Percentiles rank a stretch among this genome's conserved stretches.
Conservation (phyloP, 495 filamentous ascomycete species). For the Acidiella bohemica region DNA sequence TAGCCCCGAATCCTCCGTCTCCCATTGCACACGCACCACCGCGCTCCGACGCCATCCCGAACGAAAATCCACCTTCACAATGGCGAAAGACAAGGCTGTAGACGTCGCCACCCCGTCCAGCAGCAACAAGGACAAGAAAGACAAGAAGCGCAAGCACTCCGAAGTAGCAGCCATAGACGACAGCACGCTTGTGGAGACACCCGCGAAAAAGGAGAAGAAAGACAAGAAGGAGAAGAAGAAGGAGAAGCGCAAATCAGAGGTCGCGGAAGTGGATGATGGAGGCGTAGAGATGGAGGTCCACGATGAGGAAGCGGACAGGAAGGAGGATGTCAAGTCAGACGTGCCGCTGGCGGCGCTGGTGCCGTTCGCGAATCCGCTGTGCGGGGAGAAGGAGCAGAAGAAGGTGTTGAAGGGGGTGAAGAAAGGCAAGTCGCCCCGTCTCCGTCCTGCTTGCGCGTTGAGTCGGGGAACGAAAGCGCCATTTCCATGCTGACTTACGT, state of each 20-base stretch:
- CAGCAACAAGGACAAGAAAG: conserved; percentile 69
- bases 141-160: conserved; percentile 20
- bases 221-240: conserved; percentile 68
- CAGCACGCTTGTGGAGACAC: background rate
- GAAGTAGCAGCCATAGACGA: conserved; percentile 1
- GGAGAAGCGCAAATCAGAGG: background rate
- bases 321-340: conserved; percentile 4
- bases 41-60: too few relatives aligned
- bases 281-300: conserved; percentile 8
- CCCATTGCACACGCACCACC: too few relatives aligned
- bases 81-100: conserved; percentile 27
- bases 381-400: conserved; percentile 80
- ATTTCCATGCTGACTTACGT: background rate
- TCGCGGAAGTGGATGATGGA: conserved; percentile 7
- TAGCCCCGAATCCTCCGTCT: too few relatives aligned
- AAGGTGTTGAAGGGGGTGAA: conserved; percentile 87
- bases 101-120: conserved; percentile 35
- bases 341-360: conserved; percentile 58
- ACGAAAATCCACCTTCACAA: too few relatives aligned
- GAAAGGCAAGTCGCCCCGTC: conserved; percentile 55
- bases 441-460: background rate
- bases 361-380: conserved; percentile 85
- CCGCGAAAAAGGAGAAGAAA: conserved; percentile 43
- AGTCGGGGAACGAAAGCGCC: too few relatives aligned
- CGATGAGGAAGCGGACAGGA: conserved; percentile 3